Base-by-base conservation (phyloP, 352 stramenopile species). In the Phytophthora sansomeana region DNA sequence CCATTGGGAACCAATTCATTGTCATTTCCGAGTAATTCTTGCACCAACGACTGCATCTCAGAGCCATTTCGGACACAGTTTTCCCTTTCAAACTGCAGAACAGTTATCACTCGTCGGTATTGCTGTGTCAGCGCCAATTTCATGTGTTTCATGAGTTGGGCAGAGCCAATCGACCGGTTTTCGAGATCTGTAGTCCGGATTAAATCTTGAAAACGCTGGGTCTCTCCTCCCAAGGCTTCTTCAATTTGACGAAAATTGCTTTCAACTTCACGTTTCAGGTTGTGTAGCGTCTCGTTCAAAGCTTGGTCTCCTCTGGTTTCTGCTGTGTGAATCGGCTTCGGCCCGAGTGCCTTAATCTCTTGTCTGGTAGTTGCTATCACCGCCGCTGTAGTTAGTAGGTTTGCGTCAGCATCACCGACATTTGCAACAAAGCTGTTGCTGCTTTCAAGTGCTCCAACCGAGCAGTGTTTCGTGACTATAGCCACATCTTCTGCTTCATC, bases 51-150 rank as follows among this genome's bases (percentile, higher is more conserved):
- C 3, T 16, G 42, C 19, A 58, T 36, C 42, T 67, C 66, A 53
- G 36, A 29, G 4, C 54, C 49, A 43, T 62, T 57, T 47, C 58
- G 53, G 6, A 21, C 35, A 11, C 49, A 49, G 0, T 21, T 49
- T 26, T 67, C 66, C 19, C 67, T 36, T 5, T 32, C 60, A 16
- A 66, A 39, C 29, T 38, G 54, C 56, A 74, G 30, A 7, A 43
- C 46, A 6, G 52, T 44, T 14, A 62, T 11, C 6, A 74, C 4
- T 30, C 48, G 60, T 8, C 66, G 39, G 10, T 47, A 63, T 29
- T 70, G 66, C 11, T 71, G 35, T 32, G 58, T 24, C 48, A 70
- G 6, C 5, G 66, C 47, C 5, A 62, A 11, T 4, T 36, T n/a
- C 42, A 58, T 19, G 38, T 58, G 14, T 16, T 61, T 64, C 7